Evolutionary conservation across 139 green algal genomes (phyloP).

Genomic region (Chlamydomonas sp.): DNA sequence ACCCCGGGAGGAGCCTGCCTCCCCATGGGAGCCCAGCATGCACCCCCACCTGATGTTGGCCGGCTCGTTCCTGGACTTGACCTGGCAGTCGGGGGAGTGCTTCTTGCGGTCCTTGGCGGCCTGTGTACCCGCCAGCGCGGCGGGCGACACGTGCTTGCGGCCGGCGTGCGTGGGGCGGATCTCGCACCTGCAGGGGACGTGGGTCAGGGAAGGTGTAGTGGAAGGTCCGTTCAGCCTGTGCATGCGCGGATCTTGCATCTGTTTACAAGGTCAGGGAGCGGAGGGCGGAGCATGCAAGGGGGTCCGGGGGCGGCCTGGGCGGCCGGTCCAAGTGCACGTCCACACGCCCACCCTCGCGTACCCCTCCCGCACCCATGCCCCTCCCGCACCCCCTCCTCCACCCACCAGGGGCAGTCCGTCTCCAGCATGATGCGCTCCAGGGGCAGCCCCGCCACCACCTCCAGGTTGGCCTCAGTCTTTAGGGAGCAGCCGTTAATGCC

Average conservation of each 20-base stretch:
- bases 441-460: constrained; percentile 71
- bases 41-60: constrained; percentile 70
- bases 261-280: too few species aligned
- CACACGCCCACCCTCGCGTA: neutral
- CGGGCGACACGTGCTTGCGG: neutral
- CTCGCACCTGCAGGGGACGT: constrained; percentile 31
- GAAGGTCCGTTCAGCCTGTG: too few species aligned
- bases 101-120: constrained; percentile 85
- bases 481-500: constrained; percentile 92
- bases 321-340: too few species aligned
- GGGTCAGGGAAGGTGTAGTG: neutral
- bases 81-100: constrained; percentile 56
- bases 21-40: neutral
- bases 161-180: constrained; percentile 58
- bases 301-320: too few species aligned
- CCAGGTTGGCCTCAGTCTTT: constrained; percentile 87
- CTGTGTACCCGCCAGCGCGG: neutral
- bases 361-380: neutral
- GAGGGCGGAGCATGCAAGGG: too few species aligned
- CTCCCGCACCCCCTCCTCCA: neutral
- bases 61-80: constrained; percentile 94
- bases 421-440: constrained; percentile 85
- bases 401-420: constrained; percentile 92
- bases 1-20: too few species aligned
- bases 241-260: neutral